Percentiles rank a stretch among this genome's conserved stretches.
Evolutionary conservation across 768 basidiomycete genomes (phyloP).

Genomic region (Artomyces pyxidatus): DNA sequence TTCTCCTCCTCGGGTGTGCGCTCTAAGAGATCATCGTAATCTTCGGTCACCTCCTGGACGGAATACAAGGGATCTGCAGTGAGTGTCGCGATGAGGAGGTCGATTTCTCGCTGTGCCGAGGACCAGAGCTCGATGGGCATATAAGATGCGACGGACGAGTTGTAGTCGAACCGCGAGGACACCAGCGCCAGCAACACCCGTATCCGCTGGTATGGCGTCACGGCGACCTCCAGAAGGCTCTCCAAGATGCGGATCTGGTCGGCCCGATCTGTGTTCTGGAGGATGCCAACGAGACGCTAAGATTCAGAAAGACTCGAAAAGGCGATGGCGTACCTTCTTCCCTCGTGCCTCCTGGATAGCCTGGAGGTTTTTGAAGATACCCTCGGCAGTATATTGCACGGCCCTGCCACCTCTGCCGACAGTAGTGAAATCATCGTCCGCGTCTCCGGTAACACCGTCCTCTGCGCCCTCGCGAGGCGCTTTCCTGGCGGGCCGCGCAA

Average conservation of each 20-base stretch:
- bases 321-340: conserved; percentile 74
- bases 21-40: conserved; percentile 88
- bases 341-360: conserved; percentile 91
- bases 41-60: conserved; percentile 78
- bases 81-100: conserved; percentile 78
- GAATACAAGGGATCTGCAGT: conserved; percentile 65
- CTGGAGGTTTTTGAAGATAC: conserved; percentile 88
- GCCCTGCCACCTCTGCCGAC: conserved; percentile 87
- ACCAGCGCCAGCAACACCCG: conserved; percentile 90
- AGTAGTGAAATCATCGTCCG: conserved; percentile 70
- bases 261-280: conserved; percentile 88
- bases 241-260: conserved; percentile 93
- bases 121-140: conserved; percentile 94
- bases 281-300: not conserved
- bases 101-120: conserved; percentile 79
- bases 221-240: conserved; percentile 76
- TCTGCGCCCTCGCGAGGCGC: conserved; percentile 30
- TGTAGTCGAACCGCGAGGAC: conserved; percentile 96
- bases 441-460: conserved; percentile 35
- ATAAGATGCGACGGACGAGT: conserved; percentile 72
- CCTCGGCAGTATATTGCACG: conserved; percentile 73
- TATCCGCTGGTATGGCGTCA: conserved; percentile 86
- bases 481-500: conserved; percentile 27
- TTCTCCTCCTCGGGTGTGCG: conserved; percentile 67
- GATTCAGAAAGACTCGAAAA: not conserved